phyloP scores from a whole-genome alignment of 1,284 basidiomycete species.

The Moniliophthora roreri region DNA sequence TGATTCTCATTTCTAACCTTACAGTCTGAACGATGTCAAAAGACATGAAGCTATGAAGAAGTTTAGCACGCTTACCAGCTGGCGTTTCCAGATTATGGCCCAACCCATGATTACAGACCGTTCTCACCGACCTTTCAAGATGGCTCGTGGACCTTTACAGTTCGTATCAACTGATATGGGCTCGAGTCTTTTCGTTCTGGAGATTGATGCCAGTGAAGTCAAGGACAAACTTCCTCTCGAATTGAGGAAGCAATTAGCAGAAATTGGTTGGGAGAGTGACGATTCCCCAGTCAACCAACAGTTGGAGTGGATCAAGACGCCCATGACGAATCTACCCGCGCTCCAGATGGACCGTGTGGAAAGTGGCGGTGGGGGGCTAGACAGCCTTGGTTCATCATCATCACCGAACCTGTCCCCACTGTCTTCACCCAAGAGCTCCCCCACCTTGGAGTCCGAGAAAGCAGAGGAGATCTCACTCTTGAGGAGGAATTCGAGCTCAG shows the following conservation, averaged over 20 bases:
- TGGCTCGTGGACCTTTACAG: constrained; percentile 59
- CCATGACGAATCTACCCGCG: constrained; percentile 60
- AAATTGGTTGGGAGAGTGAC: constrained; percentile 72
- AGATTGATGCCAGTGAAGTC: constrained; percentile 50
- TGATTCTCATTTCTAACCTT: background rate
- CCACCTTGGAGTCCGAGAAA: constrained; percentile 24
- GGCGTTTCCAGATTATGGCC: constrained; percentile 65
- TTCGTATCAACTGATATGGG: constrained; percentile 75
- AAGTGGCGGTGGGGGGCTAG: constrained; percentile 18
- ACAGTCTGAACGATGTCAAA: constrained; percentile 44
- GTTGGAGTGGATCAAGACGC: constrained; percentile 57
- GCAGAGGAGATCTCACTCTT: constrained; percentile 34
- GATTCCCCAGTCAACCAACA: constrained; percentile 53
- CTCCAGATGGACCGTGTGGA: constrained; percentile 53
- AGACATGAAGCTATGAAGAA: constrained; percentile 52
- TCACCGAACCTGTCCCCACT: constrained; percentile 27
- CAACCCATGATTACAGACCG: constrained; percentile 62
- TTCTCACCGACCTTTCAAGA: constrained; percentile 62
- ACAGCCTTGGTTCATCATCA: constrained; percentile 11
- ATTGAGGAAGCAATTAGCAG: constrained; percentile 58
- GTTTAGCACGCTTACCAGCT: constrained; percentile 54
- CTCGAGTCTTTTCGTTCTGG: constrained; percentile 50
- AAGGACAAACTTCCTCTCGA: constrained; percentile 56
- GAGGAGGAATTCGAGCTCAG: constrained; percentile 54
- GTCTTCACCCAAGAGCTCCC: constrained; percentile 32